Percentiles rank a stretch among this genome's conserved stretches.
Evolutionary conservation across 1,284 basidiomycete species (phyloP).

Genomic region (Ustilago hordei): DNA sequence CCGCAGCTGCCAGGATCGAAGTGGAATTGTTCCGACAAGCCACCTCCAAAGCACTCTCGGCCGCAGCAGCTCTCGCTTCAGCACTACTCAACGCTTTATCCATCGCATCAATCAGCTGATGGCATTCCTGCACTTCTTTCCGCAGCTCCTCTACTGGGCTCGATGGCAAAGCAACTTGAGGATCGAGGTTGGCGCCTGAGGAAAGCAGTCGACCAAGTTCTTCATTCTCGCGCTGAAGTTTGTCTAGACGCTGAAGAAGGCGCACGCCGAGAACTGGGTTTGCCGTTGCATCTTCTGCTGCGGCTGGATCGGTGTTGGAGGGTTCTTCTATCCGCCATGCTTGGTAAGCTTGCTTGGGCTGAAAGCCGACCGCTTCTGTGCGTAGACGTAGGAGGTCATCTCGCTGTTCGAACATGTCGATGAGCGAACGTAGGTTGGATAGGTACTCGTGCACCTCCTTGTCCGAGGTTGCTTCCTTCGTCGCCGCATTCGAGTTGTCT

Average conservation of each 20-base stretch:
- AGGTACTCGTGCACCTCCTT: conserved; percentile 18
- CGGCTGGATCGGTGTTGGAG: background rate
- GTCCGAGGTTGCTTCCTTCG: background rate
- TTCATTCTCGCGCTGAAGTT: conserved; percentile 45
- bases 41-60: conserved; percentile 36
- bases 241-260: conserved; percentile 47
- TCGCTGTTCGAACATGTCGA: conserved; percentile 31
- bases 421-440: conserved; percentile 13
- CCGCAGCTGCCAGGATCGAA: conserved; percentile 15
- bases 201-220: conserved; percentile 43
- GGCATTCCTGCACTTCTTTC: conserved; percentile 28
- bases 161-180: background rate
- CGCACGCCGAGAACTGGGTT: conserved; percentile 53
- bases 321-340: conserved; percentile 22
- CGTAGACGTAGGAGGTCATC: conserved; percentile 48
- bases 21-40: conserved; percentile 42
- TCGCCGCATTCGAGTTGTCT: background rate
- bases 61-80: conserved; percentile 14
- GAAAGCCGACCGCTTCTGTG: conserved; percentile 54
- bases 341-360: conserved; percentile 39
- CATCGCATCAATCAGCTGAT: conserved; percentile 36
- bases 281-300: background rate
- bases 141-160: conserved; percentile 9
- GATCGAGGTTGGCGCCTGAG: background rate
- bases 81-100: conserved; percentile 31